Base-by-base conservation (phyloP, 108 stramenopile genomes). In the Nitzschia sp. region DNA sequence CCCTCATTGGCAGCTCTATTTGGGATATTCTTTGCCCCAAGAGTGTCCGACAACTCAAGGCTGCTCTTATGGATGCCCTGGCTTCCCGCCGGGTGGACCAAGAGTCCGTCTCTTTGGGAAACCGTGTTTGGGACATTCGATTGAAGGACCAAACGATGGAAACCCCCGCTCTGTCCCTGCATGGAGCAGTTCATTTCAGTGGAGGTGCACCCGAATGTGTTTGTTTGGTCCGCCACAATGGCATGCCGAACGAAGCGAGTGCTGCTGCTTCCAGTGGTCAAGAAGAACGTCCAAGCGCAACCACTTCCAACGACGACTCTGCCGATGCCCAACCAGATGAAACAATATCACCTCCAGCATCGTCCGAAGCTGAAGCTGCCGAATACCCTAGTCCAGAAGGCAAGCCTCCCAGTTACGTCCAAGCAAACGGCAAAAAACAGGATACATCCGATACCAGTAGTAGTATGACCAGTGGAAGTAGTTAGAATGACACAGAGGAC, bases 61-160 rank as follows among this genome's bases (percentile, higher is more conserved):
- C 85, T 44, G 87, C 87, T 10, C 90, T 93, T 63, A 93, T 93
- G 88, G 91, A 93, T 76, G 84, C 91, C 0, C 70, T 93, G 57
- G 91, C 91, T 9, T 82, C 86, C 6, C 76, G 87, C 5, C 69
- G 70, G 26, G 19, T 41, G 12, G 85, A 87, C 29, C 78, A 78
- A 15, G 87, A 90, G 54, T 80, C 84, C 11, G 80, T 76, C n/a
- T 80, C 83, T 10, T 65, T 93, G 22, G 87, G 81, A 48, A 67
- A 73, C 52, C 88, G 91, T 48, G 82, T 88, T 15, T 81, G 86
- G 75, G 77, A 83, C 34, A 71, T 93, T 19, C 66, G 80, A 29
- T 71, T 93, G 20, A 41, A 77, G 34, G 84, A 85, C 42, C 81
- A 80, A 70, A 65, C 63, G 63, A 10, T 64, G 58, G 34, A n/a